A percentile compares a stretch with the other conserved stretches of the same genome.
These are phyloP conservation scores for Blumeria hordei DNA, from an alignment of 2,329 filamentous ascomycete species.

Conservation along the genomic window DNA sequence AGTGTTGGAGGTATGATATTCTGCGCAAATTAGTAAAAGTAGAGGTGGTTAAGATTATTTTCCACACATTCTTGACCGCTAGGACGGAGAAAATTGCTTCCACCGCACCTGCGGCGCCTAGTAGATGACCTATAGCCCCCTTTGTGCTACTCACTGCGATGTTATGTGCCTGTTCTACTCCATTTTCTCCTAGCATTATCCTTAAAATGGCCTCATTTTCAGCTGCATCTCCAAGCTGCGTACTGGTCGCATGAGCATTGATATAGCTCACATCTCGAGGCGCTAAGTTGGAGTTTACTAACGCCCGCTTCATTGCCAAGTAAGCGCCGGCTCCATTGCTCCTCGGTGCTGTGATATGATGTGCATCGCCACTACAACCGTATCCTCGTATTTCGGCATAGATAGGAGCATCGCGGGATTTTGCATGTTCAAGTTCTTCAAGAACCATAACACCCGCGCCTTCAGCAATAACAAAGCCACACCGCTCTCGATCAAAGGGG, in stretches of 20 bases:
- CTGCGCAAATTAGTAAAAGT: conserved; percentile 21
- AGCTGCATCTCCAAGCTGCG: conserved; percentile 60
- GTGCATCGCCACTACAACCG: conserved; percentile 69
- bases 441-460: conserved; percentile 72
- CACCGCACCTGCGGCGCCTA: conserved; percentile 76
- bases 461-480: conserved; percentile 82
- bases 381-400: conserved; percentile 83
- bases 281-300: conserved; percentile 44
- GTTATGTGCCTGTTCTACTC: conserved; percentile 31
- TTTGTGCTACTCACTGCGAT: conserved; percentile 87
- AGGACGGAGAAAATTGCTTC: conserved; percentile 73
- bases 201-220: conserved; percentile 65
- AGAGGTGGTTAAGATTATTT: background rate
- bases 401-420: conserved; percentile 49
- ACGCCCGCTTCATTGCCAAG: conserved; percentile 62
- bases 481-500: conserved; percentile 60
- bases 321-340: conserved; percentile 62
- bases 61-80: conserved; percentile 48
- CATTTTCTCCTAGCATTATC: conserved; percentile 51
- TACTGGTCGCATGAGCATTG: conserved; percentile 89
- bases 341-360: conserved; percentile 81
- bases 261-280: conserved; percentile 66
- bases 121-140: conserved; percentile 70
- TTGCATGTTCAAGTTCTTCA: conserved; percentile 78
- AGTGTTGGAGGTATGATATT: conserved; percentile 63